phyloP scores from a whole-genome alignment of 179 eudicot species.

The Drosera spatulata region DNA sequence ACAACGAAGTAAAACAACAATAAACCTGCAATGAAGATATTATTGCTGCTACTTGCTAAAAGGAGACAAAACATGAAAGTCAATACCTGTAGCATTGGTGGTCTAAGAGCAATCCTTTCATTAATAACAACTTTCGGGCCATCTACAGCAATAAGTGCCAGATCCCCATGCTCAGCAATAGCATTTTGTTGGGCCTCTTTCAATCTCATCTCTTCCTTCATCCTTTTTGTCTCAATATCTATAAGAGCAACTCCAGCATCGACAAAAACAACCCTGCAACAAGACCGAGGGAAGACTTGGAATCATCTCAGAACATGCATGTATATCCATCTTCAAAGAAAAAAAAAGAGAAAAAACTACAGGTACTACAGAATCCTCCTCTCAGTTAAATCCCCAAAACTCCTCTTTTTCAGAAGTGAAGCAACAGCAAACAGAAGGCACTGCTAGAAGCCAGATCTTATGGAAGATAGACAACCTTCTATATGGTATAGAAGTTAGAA shows the following conservation, averaged over 20 bases:
- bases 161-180: conserved; percentile 84
- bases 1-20: not conserved
- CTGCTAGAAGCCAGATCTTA: too few relatives aligned
- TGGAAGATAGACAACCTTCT: too few relatives aligned
- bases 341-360: too few relatives aligned
- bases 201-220: conserved; percentile 75
- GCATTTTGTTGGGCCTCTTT: conserved; percentile 69
- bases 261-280: conserved; percentile 75
- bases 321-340: too few relatives aligned
- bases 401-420: too few relatives aligned
- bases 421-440: too few relatives aligned
- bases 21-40: not conserved
- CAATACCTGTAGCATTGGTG: conserved; percentile 82
- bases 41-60: not conserved
- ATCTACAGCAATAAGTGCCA: conserved; percentile 76
- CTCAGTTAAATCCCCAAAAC: too few relatives aligned
- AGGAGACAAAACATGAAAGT: not conserved
- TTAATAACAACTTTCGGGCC: conserved; percentile 50
- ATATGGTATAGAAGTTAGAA: too few relatives aligned
- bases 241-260: conserved; percentile 89
- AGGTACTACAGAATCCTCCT: too few relatives aligned
- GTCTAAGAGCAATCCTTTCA: conserved; percentile 71
- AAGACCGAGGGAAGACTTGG: conserved; percentile 3
- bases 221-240: conserved; percentile 80
- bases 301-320: not conserved